Evolutionary conservation across 23 red algal genomes (phyloP).

Genomic region (Gracilaria domingensis): DNA sequence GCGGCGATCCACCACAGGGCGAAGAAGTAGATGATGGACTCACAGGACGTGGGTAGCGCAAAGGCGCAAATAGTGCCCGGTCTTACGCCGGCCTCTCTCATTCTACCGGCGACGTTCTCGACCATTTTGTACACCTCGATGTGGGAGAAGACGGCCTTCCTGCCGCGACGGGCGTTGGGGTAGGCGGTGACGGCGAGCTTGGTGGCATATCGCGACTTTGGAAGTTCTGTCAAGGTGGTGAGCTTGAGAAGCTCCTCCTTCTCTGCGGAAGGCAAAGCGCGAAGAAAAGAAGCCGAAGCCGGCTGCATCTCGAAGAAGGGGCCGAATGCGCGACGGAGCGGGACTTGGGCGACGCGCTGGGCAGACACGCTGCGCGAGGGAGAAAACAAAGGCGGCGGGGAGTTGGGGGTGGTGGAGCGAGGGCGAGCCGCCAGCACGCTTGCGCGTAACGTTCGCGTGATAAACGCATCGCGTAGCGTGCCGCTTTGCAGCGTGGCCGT

Average conservation of each 20-base stretch:
- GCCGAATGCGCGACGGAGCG: neutral
- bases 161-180: slow-evolving; percentile 65
- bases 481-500: neutral
- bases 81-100: slow-evolving; percentile 74
- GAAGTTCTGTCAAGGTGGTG: slow-evolving; percentile 73
- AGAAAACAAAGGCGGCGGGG: neutral
- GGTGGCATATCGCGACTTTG: slow-evolving; percentile 79
- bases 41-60: slow-evolving; percentile 64
- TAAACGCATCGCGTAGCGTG: neutral
- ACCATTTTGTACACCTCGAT: slow-evolving; percentile 90
- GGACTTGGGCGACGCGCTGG: neutral
- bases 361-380: neutral
- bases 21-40: slow-evolving; percentile 84
- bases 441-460: slow-evolving; percentile 20
- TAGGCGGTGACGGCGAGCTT: slow-evolving; percentile 77
- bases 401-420: neutral
- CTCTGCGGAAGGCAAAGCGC: slow-evolving; percentile 56
- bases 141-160: slow-evolving; percentile 78
- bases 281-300: slow-evolving; percentile 60
- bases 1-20: slow-evolving; percentile 86
- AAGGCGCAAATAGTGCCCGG: slow-evolving; percentile 82
- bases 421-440: neutral
- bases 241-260: slow-evolving; percentile 76
- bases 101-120: slow-evolving; percentile 69
- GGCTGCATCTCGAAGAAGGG: slow-evolving; percentile 21